Base-by-base conservation (phyloP, 2,329 filamentous ascomycete species). In the Fusarium beomiforme region DNA sequence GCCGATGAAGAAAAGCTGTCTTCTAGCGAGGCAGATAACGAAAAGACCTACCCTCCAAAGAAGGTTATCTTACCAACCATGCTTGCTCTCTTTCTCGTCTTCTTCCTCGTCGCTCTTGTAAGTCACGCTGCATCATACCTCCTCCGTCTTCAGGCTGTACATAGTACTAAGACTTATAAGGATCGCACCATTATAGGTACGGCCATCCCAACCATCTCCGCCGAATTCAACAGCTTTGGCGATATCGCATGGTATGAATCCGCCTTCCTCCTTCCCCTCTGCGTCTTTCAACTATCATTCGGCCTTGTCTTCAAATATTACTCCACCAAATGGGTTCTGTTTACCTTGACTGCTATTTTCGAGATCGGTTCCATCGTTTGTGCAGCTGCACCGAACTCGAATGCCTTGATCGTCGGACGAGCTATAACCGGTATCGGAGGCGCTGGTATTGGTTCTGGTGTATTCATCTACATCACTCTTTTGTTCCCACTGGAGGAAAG, bases 171-270 rank as follows among this genome's bases (percentile, higher is more conserved):
- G 12, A 10, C 11, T 0, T 8, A 1, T 1, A 21, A 70, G 67
- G 67, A 70, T 26, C 61, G 67, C 6, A 70, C 67, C 3, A 70
- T 70, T 0, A 70, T 70, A 1, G 67, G 67, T 0, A 70, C 67
- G 37, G 67, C 67, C 13, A 70, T 70, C 10, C 67, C 67, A 1
- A 51, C 67, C 3, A 70, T 70, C 37, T 70, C 67, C 8, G 33
- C 66, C 19, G 67, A 70, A 0, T 70, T 70, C 23, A 13, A 70
- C 24, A 70, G 66, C 33, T 70, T 70, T 6, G 62, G 67, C 2
- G 67, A 70, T 8, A 70, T 70, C 4, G 66, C 67, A 0, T 70
- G 67, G 67, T 70, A 70, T 37, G 67, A 70, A 55, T 70, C 67
- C 0, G 67, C 67, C 11, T 70, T 70, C 8, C 61, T 70, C 3